These are phyloP conservation scores for Colletotrichum sp. DNA, from an alignment of 2,329 filamentous ascomycete genomes.

Conservation along the genomic window DNA sequence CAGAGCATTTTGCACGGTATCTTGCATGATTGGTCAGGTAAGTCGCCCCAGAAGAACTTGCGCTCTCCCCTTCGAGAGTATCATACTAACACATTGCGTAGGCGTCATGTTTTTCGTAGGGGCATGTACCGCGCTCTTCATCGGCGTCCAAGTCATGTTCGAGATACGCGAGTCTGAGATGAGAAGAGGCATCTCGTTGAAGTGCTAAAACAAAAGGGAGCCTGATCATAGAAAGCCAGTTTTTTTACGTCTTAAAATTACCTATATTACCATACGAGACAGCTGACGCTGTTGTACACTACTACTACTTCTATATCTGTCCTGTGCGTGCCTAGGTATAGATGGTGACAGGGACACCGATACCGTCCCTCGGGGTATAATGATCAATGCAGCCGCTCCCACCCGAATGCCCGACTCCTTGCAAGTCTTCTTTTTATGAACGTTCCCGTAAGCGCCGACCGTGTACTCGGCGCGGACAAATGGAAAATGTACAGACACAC, in stretches of 20 bases:
- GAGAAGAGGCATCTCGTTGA: slow-evolving; percentile 80
- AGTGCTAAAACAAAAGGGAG: slow-evolving; percentile 63
- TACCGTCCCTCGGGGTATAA: background rate
- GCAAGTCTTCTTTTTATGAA: background rate
- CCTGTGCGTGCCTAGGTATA: background rate
- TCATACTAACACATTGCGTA: slow-evolving; percentile 23
- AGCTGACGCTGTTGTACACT: background rate
- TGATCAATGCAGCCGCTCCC: background rate
- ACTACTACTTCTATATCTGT: background rate
- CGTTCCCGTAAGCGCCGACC: background rate
- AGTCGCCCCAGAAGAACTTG: slow-evolving; percentile 21
- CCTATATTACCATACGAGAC: background rate
- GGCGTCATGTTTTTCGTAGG: slow-evolving; percentile 76
- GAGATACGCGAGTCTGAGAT: slow-evolving; percentile 87
- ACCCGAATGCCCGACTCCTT: background rate
- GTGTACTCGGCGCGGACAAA: background rate
- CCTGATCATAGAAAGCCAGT: background rate
- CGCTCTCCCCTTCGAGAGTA: background rate
- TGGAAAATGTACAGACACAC: background rate
- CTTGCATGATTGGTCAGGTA: slow-evolving; percentile 74
- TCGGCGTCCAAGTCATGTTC: slow-evolving; percentile 94
- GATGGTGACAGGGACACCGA: background rate
- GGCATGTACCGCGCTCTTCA: slow-evolving; percentile 78
- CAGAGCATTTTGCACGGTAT: slow-evolving; percentile 78
- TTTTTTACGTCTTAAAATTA: background rate